phyloP scores from a whole-genome alignment of 1,284 basidiomycete genomes.

The Albatrellus sp. region DNA sequence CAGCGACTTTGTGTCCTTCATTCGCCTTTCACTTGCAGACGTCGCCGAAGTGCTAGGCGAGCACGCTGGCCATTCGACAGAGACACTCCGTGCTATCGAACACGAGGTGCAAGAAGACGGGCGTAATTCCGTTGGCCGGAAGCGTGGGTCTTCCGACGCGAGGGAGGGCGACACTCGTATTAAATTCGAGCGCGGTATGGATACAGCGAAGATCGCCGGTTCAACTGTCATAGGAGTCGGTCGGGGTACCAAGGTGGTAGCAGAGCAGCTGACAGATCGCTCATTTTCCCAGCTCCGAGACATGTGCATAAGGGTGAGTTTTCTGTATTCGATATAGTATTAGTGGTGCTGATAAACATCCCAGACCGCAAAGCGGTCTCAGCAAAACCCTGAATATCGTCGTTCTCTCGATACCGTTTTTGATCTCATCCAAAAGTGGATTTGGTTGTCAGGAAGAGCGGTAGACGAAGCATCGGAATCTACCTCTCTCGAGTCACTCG shows the following conservation, averaged over 20 bases:
- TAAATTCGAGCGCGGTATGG: conserved; percentile 54
- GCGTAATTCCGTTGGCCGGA: conserved; percentile 40
- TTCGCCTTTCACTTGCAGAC: conserved; percentile 49
- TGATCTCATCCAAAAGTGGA: conserved; percentile 39
- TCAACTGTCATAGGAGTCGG: conserved; percentile 39
- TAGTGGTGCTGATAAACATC: not conserved
- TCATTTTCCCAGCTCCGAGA: conserved; percentile 30
- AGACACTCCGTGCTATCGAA: conserved; percentile 38
- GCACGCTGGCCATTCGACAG: conserved; percentile 35
- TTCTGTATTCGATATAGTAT: not conserved
- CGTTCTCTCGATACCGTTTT: conserved; percentile 43
- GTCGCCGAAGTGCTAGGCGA: conserved; percentile 42
- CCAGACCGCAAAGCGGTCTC: conserved; percentile 51
- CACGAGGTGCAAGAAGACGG: conserved; percentile 44
- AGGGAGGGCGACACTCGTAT: conserved; percentile 28
- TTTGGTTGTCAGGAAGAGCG: conserved; percentile 37
- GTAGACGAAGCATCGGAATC: conserved; percentile 21
- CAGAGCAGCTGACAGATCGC: conserved; percentile 30
- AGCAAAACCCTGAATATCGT: conserved; percentile 43
- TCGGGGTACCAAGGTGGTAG: conserved; percentile 27
- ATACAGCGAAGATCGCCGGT: conserved; percentile 43
- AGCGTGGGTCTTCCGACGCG: conserved; percentile 32
- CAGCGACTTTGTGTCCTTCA: conserved; percentile 49
- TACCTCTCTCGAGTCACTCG: conserved; percentile 35
- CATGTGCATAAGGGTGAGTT: conserved; percentile 37